Evolutionary conservation across 1,139 yeast species (phyloP).

Genomic region (Saccharomyces uvarum): DNA sequence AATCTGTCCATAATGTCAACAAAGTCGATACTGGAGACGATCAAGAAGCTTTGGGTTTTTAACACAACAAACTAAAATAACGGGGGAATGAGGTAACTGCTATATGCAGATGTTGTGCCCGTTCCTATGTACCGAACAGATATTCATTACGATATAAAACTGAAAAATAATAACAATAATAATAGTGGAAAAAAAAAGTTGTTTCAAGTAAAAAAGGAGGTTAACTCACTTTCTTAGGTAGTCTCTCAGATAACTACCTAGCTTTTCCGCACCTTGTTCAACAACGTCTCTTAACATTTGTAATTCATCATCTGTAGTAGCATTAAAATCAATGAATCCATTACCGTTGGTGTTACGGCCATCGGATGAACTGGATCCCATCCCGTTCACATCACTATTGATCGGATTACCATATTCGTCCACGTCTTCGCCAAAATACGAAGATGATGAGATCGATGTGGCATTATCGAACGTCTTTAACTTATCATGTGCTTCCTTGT

Average conservation of each 20-base stretch:
- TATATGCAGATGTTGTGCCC: neutral
- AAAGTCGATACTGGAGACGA: neutral
- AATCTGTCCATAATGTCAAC: neutral
- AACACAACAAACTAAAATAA: neutral
- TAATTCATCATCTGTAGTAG: constrained; percentile 61
- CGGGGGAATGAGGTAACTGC: neutral
- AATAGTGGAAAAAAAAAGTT: neutral
- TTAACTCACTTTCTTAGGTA: constrained; percentile 45
- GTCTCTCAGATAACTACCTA: constrained; percentile 78
- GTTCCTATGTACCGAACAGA: neutral
- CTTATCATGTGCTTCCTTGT: constrained; percentile 70
- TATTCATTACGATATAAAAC: neutral
- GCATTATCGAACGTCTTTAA: constrained; percentile 79
- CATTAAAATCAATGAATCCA: constrained; percentile 56
- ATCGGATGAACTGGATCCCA: constrained; percentile 12
- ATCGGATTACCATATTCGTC: constrained; percentile 31
- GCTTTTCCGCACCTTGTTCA: constrained; percentile 86
- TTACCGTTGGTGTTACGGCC: constrained; percentile 6
- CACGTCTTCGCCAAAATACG: constrained; percentile 76
- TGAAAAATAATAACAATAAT: neutral
- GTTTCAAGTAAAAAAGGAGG: neutral
- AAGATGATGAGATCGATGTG: constrained; percentile 79
- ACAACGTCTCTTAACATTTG: constrained; percentile 85
- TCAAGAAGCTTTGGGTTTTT: neutral
- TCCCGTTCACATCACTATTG: constrained; percentile 8